phyloP scores from a whole-genome alignment of 2,329 filamentous ascomycete species.

The Ophiostoma australiae region DNA sequence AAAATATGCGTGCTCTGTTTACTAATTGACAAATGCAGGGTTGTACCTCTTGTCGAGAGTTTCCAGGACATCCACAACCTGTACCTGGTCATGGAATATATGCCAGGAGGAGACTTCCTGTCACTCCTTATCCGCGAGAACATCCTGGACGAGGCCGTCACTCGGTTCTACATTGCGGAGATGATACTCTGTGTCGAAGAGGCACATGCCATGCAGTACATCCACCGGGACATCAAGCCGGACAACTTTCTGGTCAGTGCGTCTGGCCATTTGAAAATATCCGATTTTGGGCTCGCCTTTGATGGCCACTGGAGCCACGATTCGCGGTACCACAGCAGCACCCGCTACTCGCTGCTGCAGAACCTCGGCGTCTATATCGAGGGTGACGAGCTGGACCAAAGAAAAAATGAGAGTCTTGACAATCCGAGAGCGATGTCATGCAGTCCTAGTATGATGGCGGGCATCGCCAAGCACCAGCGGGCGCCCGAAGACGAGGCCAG shows the following conservation, averaged over 20 bases:
- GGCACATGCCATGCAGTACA: conserved; percentile 79
- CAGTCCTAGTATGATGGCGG: conserved; percentile 40
- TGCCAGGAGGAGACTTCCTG: conserved; percentile 93
- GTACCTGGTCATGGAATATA: conserved; percentile 97
- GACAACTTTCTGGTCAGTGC: conserved; percentile 93
- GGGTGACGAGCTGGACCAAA: conserved; percentile 67
- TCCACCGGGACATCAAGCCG: conserved; percentile 93
- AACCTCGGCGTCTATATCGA: conserved; percentile 68
- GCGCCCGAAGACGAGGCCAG: conserved; percentile 28
- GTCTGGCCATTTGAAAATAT: conserved; percentile 88
- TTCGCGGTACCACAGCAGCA: conserved; percentile 76
- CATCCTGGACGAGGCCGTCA: conserved; percentile 69
- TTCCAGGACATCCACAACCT: conserved; percentile 82
- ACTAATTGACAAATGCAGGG: conserved; percentile 45
- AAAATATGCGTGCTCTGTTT: neutral
- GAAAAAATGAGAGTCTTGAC: conserved; percentile 24
- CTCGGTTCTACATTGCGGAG: conserved; percentile 86
- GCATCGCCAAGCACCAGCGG: conserved; percentile 38
- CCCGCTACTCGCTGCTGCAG: conserved; percentile 72
- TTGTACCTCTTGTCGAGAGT: conserved; percentile 79
- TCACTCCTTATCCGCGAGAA: conserved; percentile 81
- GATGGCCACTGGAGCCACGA: conserved; percentile 94
- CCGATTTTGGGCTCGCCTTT: conserved; percentile 92
- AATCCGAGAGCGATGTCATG: conserved; percentile 28
- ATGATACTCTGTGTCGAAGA: conserved; percentile 96